Base-by-base conservation (phyloP, 2,329 filamentous ascomycete genomes). In the Dactylellina drechsleri region DNA sequence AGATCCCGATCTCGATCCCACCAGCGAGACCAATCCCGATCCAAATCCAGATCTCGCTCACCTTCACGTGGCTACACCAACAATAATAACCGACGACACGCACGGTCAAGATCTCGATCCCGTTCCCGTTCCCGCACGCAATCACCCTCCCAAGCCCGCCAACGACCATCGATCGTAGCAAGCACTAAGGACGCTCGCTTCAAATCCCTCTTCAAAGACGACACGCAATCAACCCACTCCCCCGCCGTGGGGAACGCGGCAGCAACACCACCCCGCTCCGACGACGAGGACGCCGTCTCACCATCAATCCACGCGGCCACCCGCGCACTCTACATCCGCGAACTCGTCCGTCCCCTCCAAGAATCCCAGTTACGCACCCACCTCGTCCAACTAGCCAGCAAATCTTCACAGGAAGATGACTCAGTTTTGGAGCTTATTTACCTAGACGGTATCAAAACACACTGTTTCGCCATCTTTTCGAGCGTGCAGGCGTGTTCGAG, bases 301-400 rank as follows among this genome's bases (percentile, higher is more conserved):
- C 88, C 90, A 5, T 86, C 91, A 0, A 82, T 89, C 41, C 91
- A 95, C 81, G 86, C 88, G 20, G 89, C 90, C 4, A 94, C 93
- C 2, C 83, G 88, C 36, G 90, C 92, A 15, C 84, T 98, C 54
- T 98, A 97, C 83, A 95, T 98, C 78, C 90, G 90, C 81, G 90
- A 97, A 79, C 88, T 98, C 65, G 93, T 96, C 88, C 90, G 94
- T 54, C 93, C 95, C 8, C 85, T 98, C 20, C 90, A 92, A 72
- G 86, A 88, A 0, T 83, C 85, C 26, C 84, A 85, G 16, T 86
- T 98, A 0, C 88, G 87, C 78, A 85, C 86, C 0, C 89, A 97
- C 80, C 85, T 98, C 3, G 81, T 87, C 50, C 83, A 86, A 5
- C 86, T 97, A 47, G 92, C 92, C 1, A 82, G 84, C 0, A 84